Base-by-base conservation (phyloP, 192 early-diverging fungal genomes). In the Entrophospora sp. region DNA sequence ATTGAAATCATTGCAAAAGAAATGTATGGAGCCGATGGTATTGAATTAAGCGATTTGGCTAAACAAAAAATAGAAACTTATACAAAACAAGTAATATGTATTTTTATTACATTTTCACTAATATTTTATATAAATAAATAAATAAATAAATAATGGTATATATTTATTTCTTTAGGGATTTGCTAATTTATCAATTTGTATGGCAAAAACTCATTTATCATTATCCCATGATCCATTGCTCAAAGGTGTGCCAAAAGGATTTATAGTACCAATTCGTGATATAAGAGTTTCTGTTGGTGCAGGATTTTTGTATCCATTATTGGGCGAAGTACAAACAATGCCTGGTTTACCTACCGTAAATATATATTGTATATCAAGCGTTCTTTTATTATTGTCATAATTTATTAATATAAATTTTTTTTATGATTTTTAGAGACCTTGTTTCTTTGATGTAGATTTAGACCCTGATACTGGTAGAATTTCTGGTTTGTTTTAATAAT, bases 131-230 rank as follows among this genome's bases (percentile, higher is more conserved):
- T n/a, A n/a, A n/a, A n/a, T n/a, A n/a, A n/a, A n/a, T n/a, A n/a
- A n/a, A n/a, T n/a, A n/a, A n/a, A n/a, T n/a, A n/a, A n/a, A n/a
- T n/a, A n/a, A n/a, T n/a, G n/a, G n/a, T n/a, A n/a, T n/a, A n/a
- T n/a, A n/a, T n/a, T 59, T 22, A 27, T 8, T 31, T 16, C 34
- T 48, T 31, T 62, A 85, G 77, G 95, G 95, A 18, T 99, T 95
- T 78, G 84, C 69, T 40, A 77, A 87, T 25, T 75, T 97, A 69
- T 95, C 95, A 5, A 91, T 99, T 34, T 99, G 96, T 76, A 99
- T 99, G 96, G 96, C 96, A 37, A 99, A 99, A 81, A 99, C 96
- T 5, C 96, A 99, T 71, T 81, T 93, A 66, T 89, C 85, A 48
- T 81, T 99, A 62, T 94, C 93, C 25, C 93, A 94, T 43, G 89